Conservation (phyloP, 2,329 filamentous ascomycete genomes). For the Zymoseptoria tritici region DNA sequence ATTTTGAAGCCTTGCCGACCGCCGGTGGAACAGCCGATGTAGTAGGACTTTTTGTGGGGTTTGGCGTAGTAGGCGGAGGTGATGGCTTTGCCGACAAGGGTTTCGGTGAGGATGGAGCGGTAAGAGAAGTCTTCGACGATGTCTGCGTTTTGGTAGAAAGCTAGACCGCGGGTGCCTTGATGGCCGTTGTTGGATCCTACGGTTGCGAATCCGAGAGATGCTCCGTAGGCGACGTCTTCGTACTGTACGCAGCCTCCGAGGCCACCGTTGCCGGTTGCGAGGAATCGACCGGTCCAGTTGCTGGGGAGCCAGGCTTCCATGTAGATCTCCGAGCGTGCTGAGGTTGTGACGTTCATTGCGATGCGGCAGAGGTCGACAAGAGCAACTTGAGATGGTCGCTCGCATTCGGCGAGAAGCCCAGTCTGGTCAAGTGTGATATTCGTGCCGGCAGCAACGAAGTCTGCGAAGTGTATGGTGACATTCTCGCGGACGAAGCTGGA, state of each 20-base stretch:
- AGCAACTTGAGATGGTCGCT: slow-evolving; percentile 23
- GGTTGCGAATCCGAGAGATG: slow-evolving; percentile 33
- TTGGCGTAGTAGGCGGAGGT: slow-evolving; percentile 31
- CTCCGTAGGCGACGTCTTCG: slow-evolving; percentile 32
- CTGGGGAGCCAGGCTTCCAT: slow-evolving; percentile 41
- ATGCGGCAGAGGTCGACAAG: slow-evolving; percentile 36
- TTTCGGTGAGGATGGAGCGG: slow-evolving; percentile 22
- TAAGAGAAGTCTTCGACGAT: slow-evolving; percentile 44
- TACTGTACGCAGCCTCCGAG: slow-evolving; percentile 34
- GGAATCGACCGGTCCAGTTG: slow-evolving; percentile 35
- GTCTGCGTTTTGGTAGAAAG: slow-evolving; percentile 41
- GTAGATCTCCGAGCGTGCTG: slow-evolving; percentile 33
- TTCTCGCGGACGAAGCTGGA: slow-evolving; percentile 16
- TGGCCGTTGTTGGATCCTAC: slow-evolving; percentile 38
- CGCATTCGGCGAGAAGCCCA: slow-evolving; percentile 35
- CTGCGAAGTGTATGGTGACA: slow-evolving; percentile 22
- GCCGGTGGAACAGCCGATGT: slow-evolving; percentile 40
- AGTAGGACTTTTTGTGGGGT: slow-evolving; percentile 39
- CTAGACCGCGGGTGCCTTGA: slow-evolving; percentile 37
- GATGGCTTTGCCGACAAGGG: slow-evolving; percentile 26
- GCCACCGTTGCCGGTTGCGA: slow-evolving; percentile 38
- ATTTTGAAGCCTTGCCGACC: slow-evolving; percentile 41
- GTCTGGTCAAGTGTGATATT: slow-evolving; percentile 19
- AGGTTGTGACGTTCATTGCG: slow-evolving; percentile 35
- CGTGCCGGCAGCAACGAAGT: slow-evolving; percentile 22